Percentiles rank a stretch among this genome's conserved stretches.
Evolutionary conservation across 352 stramenopile genomes (phyloP).

Genomic region (Blastocystis sp.): DNA sequence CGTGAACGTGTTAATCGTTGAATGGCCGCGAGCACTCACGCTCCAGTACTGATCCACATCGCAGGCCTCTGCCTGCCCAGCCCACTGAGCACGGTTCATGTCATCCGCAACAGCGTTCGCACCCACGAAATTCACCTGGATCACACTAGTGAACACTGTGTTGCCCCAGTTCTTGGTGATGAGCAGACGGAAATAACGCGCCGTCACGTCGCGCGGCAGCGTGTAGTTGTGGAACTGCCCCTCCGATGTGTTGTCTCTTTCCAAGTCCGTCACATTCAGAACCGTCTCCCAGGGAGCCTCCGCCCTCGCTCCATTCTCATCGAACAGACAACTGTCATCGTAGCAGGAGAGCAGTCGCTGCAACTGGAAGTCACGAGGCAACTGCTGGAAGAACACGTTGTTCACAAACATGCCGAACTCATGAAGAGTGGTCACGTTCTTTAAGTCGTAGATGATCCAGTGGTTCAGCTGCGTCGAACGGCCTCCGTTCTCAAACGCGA

Average conservation of each 20-base stretch:
- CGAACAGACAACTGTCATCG: slow-evolving; percentile 39
- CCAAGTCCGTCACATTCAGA: slow-evolving; percentile 14
- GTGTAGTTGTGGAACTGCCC: not conserved
- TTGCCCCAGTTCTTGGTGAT: slow-evolving; percentile 60
- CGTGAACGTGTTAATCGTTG: not conserved
- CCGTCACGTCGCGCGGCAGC: not conserved
- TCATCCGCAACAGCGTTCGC: not conserved
- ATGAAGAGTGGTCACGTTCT: slow-evolving; percentile 11
- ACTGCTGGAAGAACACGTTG: slow-evolving; percentile 33
- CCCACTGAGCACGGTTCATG: slow-evolving; percentile 8
- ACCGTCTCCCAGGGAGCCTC: slow-evolving; percentile 53
- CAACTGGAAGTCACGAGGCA: slow-evolving; percentile 52
- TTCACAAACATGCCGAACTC: slow-evolving; percentile 54
- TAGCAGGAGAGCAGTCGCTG: slow-evolving; percentile 37
- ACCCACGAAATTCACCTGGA: slow-evolving; percentile 49
- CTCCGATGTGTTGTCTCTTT: not conserved
- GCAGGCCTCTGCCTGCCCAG: not conserved
- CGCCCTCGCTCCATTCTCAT: not conserved
- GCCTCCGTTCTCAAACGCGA: slow-evolving; percentile 54
- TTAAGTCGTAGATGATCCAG: slow-evolving; percentile 59
- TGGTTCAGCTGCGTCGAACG: slow-evolving; percentile 42
- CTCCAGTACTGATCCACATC: not conserved
- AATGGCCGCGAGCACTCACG: not conserved
- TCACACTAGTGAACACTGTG: slow-evolving; percentile 47
- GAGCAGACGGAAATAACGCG: slow-evolving; percentile 55